Conservation (phyloP, 345 rosid genomes). For the Murraya paniculata region DNA sequence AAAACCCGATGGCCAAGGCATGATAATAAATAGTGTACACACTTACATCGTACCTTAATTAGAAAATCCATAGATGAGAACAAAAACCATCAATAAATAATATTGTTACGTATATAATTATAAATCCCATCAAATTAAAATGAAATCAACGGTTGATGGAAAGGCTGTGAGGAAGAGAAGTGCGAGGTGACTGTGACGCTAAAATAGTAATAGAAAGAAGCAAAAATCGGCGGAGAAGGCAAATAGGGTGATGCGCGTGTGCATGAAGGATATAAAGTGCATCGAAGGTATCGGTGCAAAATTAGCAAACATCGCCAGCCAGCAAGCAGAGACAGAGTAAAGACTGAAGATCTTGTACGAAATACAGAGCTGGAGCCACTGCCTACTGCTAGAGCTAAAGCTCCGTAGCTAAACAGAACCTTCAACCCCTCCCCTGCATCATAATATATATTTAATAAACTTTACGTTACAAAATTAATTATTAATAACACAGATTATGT, state of each 20-base stretch:
- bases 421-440: neutral
- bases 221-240: slow-evolving; percentile 15
- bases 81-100: neutral
- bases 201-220: neutral
- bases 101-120: too few species aligned
- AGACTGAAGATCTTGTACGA: neutral
- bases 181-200: neutral
- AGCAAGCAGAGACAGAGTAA: neutral
- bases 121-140: neutral
- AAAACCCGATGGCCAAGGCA: neutral
- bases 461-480: neutral
- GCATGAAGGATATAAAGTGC: slow-evolving; percentile 7
- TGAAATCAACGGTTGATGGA: neutral
- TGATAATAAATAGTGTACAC: neutral
- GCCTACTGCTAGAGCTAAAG: neutral
- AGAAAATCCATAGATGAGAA: neutral
- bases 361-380: neutral
- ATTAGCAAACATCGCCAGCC: slow-evolving; percentile 18
- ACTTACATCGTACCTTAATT: neutral
- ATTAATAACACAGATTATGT: too few species aligned
- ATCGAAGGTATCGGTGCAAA: slow-evolving; percentile 11
- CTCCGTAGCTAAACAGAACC: too few species aligned
- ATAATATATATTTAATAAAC: too few species aligned
- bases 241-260: neutral
- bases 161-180: neutral